Base-by-base conservation (phyloP, 805 yeast species). In the Schizosaccharomyces japonicus region DNA sequence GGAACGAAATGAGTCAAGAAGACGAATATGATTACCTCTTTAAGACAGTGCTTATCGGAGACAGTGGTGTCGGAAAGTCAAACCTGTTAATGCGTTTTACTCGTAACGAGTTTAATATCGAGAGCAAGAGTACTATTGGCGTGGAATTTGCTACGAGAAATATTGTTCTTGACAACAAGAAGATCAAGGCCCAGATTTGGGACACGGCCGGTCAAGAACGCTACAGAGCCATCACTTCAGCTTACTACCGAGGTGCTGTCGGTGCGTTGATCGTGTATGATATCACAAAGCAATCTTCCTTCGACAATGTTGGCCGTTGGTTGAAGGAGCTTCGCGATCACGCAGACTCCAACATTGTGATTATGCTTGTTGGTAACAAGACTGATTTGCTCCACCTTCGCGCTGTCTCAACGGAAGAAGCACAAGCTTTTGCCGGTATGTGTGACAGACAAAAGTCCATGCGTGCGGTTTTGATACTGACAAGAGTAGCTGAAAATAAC, bases 161-260 rank as follows among this genome's bases (percentile, higher is more conserved):
- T 2, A 76, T 90, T 49, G 92, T 81, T 57, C 72, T 90, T 50
- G 96, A 90, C 60, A 95, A 94, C 55, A 90, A 87, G 67, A 83
- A 92, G 51, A 85, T 87, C 63, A 87, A 87, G 66, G 75, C 93
- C 57, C 98, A 87, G 68, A 87, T 87, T 60, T 87, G 98, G 98
- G 98, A 87, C 64, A 87, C 98, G 32, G 98, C 98, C 1, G 98
- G 98, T 52, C 98, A 87, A 67, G 98, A 87, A 64, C 76, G 98
- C 63, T 87, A 90, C 68, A 75, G 98, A 57, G 96, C 98, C 42
- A 87, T 87, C 62, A 90, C 98, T 29, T 77, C 90, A 49, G 96
- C 96, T 4, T 87, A 87, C 66, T 87, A 87, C 63, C 73, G 98
- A 60, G 98, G 96, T 39, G 96, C 98, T 1, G 94, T 85, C 48